A percentile compares a stretch with the other conserved stretches of the same genome.
These are phyloP conservation scores for Cerrena zonata DNA, from an alignment of 1,284 basidiomycete species.

Conservation along the genomic window DNA sequence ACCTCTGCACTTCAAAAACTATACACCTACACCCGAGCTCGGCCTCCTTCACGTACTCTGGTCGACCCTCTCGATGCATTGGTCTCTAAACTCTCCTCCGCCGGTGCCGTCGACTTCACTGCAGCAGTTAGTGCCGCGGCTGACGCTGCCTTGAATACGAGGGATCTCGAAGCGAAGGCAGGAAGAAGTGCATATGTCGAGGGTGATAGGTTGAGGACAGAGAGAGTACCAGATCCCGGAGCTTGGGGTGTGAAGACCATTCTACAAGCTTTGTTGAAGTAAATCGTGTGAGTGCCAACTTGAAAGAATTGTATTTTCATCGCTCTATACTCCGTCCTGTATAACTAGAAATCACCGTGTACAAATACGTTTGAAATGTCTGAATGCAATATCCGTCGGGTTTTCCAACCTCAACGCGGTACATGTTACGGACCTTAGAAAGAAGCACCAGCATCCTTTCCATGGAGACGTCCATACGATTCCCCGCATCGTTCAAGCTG, in stretches of 20 bases:
- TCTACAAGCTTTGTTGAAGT: conserved; percentile 48
- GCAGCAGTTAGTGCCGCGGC: conserved; percentile 60
- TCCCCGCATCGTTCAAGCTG: too few species aligned
- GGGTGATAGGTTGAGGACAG: conserved; percentile 60
- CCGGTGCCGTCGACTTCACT: conserved; percentile 29
- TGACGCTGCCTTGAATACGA: conserved; percentile 70
- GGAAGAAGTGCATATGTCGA: conserved; percentile 88
- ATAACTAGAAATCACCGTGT: too few species aligned
- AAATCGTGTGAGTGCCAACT: conserved; percentile 9
- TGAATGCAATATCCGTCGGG: too few species aligned
- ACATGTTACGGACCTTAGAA: too few species aligned
- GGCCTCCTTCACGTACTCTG: conserved; percentile 85
- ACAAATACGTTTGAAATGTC: too few species aligned
- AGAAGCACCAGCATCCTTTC: too few species aligned
- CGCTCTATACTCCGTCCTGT: too few species aligned
- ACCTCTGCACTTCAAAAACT: conserved; percentile 62
- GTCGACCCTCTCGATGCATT: conserved; percentile 90
- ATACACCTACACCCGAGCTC: conserved; percentile 84
- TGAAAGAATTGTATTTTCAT: too few species aligned
- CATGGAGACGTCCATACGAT: too few species aligned
- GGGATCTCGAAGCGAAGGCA: conserved; percentile 75
- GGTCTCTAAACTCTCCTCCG: conserved; percentile 43
- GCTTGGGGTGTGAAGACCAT: conserved; percentile 85
- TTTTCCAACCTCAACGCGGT: too few species aligned
- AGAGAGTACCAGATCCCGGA: conserved; percentile 80